Evolutionary conservation across 768 basidiomycete genomes (phyloP).

Genomic region (Auricularia sp.): DNA sequence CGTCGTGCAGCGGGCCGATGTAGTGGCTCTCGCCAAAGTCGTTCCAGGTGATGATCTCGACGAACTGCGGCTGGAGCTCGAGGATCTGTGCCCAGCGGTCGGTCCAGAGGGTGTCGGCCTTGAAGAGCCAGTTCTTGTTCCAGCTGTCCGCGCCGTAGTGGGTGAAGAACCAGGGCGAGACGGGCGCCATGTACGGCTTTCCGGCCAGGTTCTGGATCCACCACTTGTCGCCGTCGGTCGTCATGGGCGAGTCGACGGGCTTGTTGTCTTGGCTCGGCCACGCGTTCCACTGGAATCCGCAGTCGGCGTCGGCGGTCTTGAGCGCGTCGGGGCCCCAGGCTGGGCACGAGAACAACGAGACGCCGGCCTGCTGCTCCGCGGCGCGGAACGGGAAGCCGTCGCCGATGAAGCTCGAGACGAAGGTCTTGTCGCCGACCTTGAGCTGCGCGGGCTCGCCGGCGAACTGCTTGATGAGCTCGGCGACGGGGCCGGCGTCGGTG

Average conservation of each 20-base stretch:
- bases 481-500: constrained; percentile 6
- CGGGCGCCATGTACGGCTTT: constrained; percentile 38
- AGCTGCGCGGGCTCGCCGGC: constrained; percentile 10
- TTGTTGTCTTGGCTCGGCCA: not conserved
- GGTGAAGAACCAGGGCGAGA: constrained; percentile 74
- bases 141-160: constrained; percentile 58
- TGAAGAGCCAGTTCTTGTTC: constrained; percentile 51
- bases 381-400: constrained; percentile 4
- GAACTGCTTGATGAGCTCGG: constrained; percentile 11
- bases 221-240: constrained; percentile 9
- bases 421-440: constrained; percentile 9
- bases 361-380: constrained; percentile 8
- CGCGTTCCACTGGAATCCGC: constrained; percentile 1
- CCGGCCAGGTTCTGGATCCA: constrained; percentile 13
- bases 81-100: constrained; percentile 62
- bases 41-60: constrained; percentile 58
- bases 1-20: constrained; percentile 1
- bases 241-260: constrained; percentile 10
- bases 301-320: not conserved
- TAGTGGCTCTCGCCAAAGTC: constrained; percentile 4
- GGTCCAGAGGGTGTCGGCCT: constrained; percentile 57
- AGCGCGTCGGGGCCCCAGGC: constrained; percentile 11
- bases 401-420: constrained; percentile 16
- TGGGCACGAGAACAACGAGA: constrained; percentile 13
- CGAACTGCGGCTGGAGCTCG: constrained; percentile 41